A percentile compares a stretch with the other conserved stretches of the same genome.
Evolutionary conservation across 305 asterid genomes (phyloP).

Genomic region (Caryopteris hybrid): DNA sequence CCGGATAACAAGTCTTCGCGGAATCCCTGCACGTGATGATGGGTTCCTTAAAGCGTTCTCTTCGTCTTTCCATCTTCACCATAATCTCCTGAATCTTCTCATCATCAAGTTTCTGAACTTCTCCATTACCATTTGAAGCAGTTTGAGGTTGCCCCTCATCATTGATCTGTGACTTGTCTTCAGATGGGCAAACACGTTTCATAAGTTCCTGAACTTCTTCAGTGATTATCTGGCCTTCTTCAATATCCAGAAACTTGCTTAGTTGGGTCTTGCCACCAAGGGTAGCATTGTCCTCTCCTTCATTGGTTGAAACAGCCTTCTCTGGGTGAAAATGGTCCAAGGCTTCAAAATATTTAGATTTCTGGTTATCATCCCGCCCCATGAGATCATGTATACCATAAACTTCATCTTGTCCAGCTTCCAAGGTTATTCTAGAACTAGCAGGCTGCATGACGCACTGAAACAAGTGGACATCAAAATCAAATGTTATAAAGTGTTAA

Average conservation of each 20-base stretch:
- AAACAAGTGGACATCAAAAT: constrained; percentile 38
- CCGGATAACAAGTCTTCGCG: constrained; percentile 23
- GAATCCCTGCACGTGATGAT: constrained; percentile 23
- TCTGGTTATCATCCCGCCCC: constrained; percentile 25
- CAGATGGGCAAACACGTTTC: constrained; percentile 15
- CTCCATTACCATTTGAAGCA: constrained; percentile 12
- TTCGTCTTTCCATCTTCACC: constrained; percentile 64
- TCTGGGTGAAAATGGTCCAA: constrained; percentile 7
- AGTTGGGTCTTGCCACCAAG: constrained; percentile 24
- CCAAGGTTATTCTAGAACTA: constrained; percentile 36
- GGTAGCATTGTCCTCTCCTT: background rate
- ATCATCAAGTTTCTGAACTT: constrained; percentile 31
- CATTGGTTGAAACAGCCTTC: constrained; percentile 15
- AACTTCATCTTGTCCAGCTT: constrained; percentile 30
- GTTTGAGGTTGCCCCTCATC: too few species aligned
- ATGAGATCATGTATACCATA: constrained; percentile 24
- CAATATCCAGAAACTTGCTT: constrained; percentile 37
- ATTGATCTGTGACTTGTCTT: background rate
- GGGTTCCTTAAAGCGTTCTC: constrained; percentile 55
- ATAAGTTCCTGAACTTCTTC: constrained; percentile 27
- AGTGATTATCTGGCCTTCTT: constrained; percentile 59
- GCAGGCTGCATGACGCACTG: constrained; percentile 47
- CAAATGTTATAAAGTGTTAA: constrained; percentile 28
- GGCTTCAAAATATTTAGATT: constrained; percentile 19
- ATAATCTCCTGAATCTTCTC: constrained; percentile 46